phyloP scores from a whole-genome alignment of 495 filamentous ascomycete genomes.

The Penicillium taxi region DNA sequence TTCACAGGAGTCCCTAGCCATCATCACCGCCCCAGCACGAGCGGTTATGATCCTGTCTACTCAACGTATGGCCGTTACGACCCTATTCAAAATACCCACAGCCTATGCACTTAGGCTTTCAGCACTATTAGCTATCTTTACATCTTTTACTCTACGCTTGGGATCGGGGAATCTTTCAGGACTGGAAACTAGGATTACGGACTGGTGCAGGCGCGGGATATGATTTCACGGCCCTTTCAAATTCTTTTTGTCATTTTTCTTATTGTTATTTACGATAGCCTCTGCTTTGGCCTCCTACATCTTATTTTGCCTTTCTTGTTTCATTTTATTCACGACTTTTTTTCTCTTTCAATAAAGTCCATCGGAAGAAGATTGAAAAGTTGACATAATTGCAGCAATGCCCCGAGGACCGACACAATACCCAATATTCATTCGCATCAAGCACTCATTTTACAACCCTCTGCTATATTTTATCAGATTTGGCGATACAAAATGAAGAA shows the following conservation, averaged over 20 bases:
- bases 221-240: conserved; percentile 8
- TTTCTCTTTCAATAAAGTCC: background rate
- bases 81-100: conserved; percentile 25
- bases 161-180: conserved; percentile 1
- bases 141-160: conserved; percentile 3
- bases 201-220: conserved; percentile 21
- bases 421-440: too few relatives aligned
- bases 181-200: conserved; percentile 18
- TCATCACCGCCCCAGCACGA: conserved; percentile 18
- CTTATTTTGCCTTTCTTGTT: conserved; percentile 3
- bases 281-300: too few relatives aligned
- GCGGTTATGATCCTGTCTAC: conserved; percentile 32
- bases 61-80: conserved; percentile 30
- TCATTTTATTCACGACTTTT: conserved; percentile 7
- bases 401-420: too few relatives aligned
- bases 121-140: conserved; percentile 3
- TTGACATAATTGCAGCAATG: too few relatives aligned
- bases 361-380: too few relatives aligned
- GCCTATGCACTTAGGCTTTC: conserved; percentile 28
- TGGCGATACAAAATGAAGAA: too few relatives aligned
- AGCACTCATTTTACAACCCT: too few relatives aligned
- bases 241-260: conserved; percentile 12
- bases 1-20: conserved; percentile 19
- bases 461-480: too few relatives aligned
- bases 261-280: conserved; percentile 6